These are phyloP conservation scores for Puccinia hordei DNA, from an alignment of 1,284 basidiomycete species.

Conservation along the genomic window DNA sequence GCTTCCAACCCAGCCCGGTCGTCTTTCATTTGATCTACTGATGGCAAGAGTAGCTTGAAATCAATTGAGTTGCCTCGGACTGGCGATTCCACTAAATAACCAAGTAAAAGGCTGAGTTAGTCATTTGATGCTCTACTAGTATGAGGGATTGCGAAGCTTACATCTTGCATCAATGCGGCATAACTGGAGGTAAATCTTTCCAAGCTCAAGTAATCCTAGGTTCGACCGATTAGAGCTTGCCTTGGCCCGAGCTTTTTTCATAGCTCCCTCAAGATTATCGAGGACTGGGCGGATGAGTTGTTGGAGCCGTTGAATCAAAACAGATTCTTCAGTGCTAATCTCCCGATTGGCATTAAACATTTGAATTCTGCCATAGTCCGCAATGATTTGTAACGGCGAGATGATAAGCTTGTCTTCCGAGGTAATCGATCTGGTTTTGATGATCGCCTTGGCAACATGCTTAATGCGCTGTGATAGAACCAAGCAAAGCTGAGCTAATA, in stretches of 20 bases:
- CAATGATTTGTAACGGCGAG: conserved; percentile 5
- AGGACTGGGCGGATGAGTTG: conserved; percentile 1
- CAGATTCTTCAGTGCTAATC: not conserved
- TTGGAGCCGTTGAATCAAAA: conserved; percentile 3
- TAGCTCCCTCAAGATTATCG: conserved; percentile 1
- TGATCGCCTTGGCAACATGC: not conserved
- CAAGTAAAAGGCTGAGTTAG: not conserved
- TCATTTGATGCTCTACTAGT: not conserved
- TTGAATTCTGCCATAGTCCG: not conserved
- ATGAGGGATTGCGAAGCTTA: not conserved
- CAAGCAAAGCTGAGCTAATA: not conserved
- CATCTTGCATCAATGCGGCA: conserved; percentile 6
- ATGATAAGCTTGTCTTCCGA: conserved; percentile 16
- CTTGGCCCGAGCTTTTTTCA: conserved; percentile 21
- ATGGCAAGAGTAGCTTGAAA: not conserved
- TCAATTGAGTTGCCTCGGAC: not conserved
- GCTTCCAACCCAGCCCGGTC: not conserved
- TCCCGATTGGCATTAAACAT: not conserved
- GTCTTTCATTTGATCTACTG: not conserved
- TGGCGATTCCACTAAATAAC: not conserved
- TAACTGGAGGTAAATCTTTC: conserved; percentile 12
- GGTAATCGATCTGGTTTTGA: not conserved
- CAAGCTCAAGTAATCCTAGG: conserved; percentile 20
- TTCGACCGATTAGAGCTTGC: conserved; percentile 12
- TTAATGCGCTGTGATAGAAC: conserved; percentile 3